Base-by-base conservation (phyloP, 768 basidiomycete species). In the Rhodotorula babjevae region DNA sequence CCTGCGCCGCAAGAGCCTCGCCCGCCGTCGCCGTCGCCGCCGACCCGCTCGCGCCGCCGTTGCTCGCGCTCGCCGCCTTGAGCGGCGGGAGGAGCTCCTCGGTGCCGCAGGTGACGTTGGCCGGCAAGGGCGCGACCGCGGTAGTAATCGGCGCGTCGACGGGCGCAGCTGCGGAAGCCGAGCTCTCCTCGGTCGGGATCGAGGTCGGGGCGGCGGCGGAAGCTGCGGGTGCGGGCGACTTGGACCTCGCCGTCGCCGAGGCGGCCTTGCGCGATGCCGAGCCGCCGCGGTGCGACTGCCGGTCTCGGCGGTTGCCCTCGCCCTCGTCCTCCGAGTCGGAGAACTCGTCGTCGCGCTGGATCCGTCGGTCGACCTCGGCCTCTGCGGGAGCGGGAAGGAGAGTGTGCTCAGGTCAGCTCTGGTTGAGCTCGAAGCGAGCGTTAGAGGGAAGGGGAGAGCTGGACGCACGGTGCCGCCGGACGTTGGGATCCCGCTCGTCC, bases 271-370 rank as follows among this genome's bases (percentile, higher is more conserved):
- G 25, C 23, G 27, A 8, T 1, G 27, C 23, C 9, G 60, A 49
- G 23, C 15, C 4, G 6, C 56, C 49, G 3, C 68, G 68, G 65
- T 70, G 52, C 25, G 75, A 71, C 27, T 61, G 49, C 9, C 69
- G 71, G 59, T 77, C 61, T 2, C 67, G 49, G 2, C 71, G 77
- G 11, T 57, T 65, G 55, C 64, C 93, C 77, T 90, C 90, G 27
- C 92, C 94, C 82, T 99, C 96, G 79, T 99, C 96, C 75, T 99
- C 96, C 3, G 96, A 98, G 80, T 99, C 96, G 14, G 93, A 96
- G 21, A 96, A 85, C 78, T 94, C 92, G 31, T 89, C 90, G 53
- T 95, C 92, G 10, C 86, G 87, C 80, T 93, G 93, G 72, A 90
- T 85, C 33, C 88, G 85, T 33, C 88, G 86, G 79, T 99, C 95